Base-by-base conservation (phyloP, 345 rosid species). In the Geranium brycei region DNA sequence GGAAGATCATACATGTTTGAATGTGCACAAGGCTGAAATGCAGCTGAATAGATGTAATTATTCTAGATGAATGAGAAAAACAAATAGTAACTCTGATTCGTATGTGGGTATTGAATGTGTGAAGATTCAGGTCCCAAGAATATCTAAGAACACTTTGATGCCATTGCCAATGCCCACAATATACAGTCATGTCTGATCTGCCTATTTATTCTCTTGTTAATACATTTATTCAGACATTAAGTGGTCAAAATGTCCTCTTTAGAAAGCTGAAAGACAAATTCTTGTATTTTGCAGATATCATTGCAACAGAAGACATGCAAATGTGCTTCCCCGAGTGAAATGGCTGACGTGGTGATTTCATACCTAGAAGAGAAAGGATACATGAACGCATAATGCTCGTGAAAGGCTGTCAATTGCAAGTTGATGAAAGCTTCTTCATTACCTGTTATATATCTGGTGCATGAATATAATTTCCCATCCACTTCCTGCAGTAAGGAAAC, bases 351-450 rank as follows among this genome's bases (percentile, higher is more conserved):
- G 56, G 89, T 91, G 66, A 77, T 83, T 28, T 72, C 83, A 17
- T 88, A 83, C 77, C 73, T 91, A 80, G 84, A 84, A 59, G 74
- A 76, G 61, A 81, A 86, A 68, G 91, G 93, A 10, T 86, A 75
- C 77, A 80, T 86, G 67, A 69, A 65, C 63, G 79, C 81, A 23
- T 84, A 75, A 71, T 7, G 41, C 41, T 35, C 41, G 10, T 35
- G 41, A 66, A 35, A 57, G 62, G 31, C 7, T 12, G 31, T 62
- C 62, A 32, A 15, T 28, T 12, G 51, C 19, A 57, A 18, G 68
- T 59, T 40, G n/a, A 5, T 47, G 19, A 17, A 16, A 7, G 23
- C 57, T 23, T 7, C 7, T 4, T 17, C 16, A 15, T 18, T 8
- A 17, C 16, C 6, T 56, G 47, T 23, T 23, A 23, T 23, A 23